phyloP scores from a whole-genome alignment of 2,329 filamentous ascomycete species.

The Colletotrichum plurivorum region DNA sequence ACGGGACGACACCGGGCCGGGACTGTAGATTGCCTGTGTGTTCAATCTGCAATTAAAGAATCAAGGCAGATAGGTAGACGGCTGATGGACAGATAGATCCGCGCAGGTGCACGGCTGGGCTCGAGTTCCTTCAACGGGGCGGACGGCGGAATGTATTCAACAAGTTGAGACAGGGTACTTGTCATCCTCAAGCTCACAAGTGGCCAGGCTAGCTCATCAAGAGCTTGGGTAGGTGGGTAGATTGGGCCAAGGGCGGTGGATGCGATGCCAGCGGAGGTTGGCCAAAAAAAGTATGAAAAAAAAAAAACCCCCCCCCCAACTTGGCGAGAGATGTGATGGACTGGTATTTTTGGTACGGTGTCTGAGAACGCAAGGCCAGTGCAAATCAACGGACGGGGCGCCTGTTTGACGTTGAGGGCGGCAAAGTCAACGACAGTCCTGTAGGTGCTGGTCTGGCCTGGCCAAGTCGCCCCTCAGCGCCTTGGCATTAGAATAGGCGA shows the following conservation, averaged over 20 bases:
- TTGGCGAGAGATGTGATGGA: slow-evolving; percentile 3
- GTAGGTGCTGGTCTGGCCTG: not conserved
- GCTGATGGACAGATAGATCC: slow-evolving; percentile 12
- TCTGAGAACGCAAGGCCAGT: slow-evolving; percentile 10
- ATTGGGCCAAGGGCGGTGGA: not conserved
- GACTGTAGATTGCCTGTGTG: not conserved
- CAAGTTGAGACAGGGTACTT: too few species aligned
- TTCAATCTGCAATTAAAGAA: slow-evolving; percentile 9
- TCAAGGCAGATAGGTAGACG: slow-evolving; percentile 13
- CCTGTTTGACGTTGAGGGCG: not conserved
- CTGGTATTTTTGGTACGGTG: not conserved
- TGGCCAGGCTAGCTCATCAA: too few species aligned
- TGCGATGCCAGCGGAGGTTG: not conserved
- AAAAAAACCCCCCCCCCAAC: not conserved
- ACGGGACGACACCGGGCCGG: not conserved
- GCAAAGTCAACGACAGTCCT: slow-evolving; percentile 11
- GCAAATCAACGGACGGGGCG: slow-evolving; percentile 4
- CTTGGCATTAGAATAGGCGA: too few species aligned
- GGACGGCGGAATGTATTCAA: too few species aligned
- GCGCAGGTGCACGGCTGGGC: not conserved
- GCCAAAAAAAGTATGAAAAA: too few species aligned
- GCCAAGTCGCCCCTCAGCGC: not conserved
- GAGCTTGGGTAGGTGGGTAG: not conserved
- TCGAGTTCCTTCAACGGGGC: too few species aligned
- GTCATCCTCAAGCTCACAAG: too few species aligned